Conservation (phyloP, 2,329 filamentous ascomycete species). For the Harringtonia lauricola region DNA sequence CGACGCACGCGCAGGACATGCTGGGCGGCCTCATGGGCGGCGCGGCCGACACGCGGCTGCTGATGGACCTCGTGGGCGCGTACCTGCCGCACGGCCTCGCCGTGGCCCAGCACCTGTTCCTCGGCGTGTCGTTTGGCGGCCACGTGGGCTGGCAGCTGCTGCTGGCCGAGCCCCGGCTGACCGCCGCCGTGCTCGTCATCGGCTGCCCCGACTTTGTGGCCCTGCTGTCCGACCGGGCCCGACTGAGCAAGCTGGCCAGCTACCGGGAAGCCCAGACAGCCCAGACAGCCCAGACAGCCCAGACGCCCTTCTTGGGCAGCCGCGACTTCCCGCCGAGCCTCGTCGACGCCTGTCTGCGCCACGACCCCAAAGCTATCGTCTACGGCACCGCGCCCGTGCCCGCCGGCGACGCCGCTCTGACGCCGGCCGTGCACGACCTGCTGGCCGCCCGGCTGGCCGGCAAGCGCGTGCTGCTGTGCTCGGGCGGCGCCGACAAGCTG, state of each 20-base stretch:
- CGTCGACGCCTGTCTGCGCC: conserved; percentile 47
- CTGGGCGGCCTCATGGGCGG: conserved; percentile 65
- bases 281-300: too few relatives aligned
- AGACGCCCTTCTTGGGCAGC: conserved; percentile 64
- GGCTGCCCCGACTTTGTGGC: conserved; percentile 79
- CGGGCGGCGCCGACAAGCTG: conserved; percentile 57
- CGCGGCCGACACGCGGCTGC: conserved; percentile 58
- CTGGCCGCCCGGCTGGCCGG: conserved; percentile 40
- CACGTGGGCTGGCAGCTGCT: conserved; percentile 80
- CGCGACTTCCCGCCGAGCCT: conserved; percentile 64
- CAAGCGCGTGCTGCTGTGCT: conserved; percentile 55
- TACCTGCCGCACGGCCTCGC: conserved; percentile 4
- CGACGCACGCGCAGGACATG: conserved; percentile 84
- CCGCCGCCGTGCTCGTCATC: conserved; percentile 68
- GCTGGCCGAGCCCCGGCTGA: conserved; percentile 67
- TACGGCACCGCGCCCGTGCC: conserved; percentile 22
- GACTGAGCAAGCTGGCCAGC: too few relatives aligned
- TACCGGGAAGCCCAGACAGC: too few relatives aligned
- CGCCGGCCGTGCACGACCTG: conserved; percentile 31
- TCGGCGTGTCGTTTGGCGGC: conserved; percentile 79
- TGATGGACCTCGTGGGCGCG: conserved; percentile 69
- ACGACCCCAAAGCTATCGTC: conserved; percentile 57
- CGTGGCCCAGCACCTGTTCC: conserved; percentile 46
- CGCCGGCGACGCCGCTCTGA: conserved; percentile 16
- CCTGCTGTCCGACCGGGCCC: conserved; percentile 70